These are phyloP conservation scores for Alternaria ethzedia DNA, from an alignment of 2,329 filamentous ascomycete genomes.

Conservation along the genomic window DNA sequence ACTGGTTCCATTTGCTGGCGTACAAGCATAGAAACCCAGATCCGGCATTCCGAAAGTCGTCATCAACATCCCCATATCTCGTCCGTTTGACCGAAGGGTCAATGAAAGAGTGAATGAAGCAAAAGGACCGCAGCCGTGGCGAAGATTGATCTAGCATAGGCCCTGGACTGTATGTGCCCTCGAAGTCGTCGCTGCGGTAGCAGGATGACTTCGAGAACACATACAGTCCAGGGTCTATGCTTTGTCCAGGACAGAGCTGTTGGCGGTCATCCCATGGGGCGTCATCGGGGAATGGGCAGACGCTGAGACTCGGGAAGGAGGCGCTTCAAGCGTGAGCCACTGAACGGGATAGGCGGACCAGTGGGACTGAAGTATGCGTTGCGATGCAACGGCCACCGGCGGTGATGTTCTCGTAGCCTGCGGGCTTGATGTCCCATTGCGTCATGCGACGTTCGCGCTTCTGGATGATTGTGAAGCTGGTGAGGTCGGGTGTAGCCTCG, in stretches of 20 bases:
- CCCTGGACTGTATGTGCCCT: constrained; percentile 14
- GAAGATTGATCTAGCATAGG: constrained; percentile 7
- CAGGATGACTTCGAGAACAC: no score
- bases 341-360: not conserved
- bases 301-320: not conserved
- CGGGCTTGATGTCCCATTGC: constrained; percentile 99
- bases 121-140: not conserved
- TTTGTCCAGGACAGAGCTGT: constrained; percentile 9
- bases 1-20: constrained; percentile 76
- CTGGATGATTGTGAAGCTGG: constrained; percentile 77
- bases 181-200: constrained; percentile 24
- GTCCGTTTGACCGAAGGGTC: no score
- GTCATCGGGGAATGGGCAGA: not conserved
- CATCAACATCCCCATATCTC: no score
- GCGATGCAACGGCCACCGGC: constrained; percentile 58
- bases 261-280: not conserved
- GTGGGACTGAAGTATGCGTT: not conserved
- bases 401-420: constrained; percentile 96
- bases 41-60: no score
- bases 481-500: constrained; percentile 94
- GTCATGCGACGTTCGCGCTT: constrained; percentile 91
- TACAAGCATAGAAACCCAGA: no score
- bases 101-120: not conserved
- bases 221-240: no score
- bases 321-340: not conserved